Base-by-base conservation (phyloP, 2,329 filamentous ascomycete genomes). In the Paracoccidioides brasiliensis region DNA sequence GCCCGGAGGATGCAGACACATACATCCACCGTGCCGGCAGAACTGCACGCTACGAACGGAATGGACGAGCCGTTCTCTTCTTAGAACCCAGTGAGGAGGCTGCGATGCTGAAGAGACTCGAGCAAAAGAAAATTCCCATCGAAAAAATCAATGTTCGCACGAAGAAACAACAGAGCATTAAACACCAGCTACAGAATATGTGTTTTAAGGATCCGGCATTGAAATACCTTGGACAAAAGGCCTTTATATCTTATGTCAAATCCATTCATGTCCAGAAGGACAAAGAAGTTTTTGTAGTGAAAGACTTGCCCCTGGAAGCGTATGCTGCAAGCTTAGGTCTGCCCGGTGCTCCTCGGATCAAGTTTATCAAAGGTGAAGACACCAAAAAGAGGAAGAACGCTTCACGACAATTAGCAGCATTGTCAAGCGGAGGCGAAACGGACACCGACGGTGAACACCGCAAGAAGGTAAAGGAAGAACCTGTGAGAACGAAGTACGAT, bases 1-100 rank as follows among this genome's bases (percentile, higher is more conserved):
- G 88, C 62, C 93, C 93, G 0, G 93, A 98, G 70, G 91, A 98
- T 69, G 86, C 88, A 3, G 93, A 97, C 65, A 98, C 93, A 0
- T 98, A 98, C 66, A 97, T 98, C 62, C 93, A 98, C 72, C 83
- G 93, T 57, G 91, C 96, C 4, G 93, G 93, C 1, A 82, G 93
- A 35, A 97, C 93, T 15, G 93, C 93, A n/a, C 82, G 91, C 28
- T 97, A 94, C 69, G 85, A 96, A 64, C 85, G 86, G 60, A 82
- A 88, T 54, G 93, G 93, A 6, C 83, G 85, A 42, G 91, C 93
- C 0, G 88, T 97, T 0, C 71, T 98, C 0, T 96, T 98, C 69
- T 74, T 98, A 0, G 89, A 95, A 55, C 91, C 93, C 0, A 93
- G 83, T 62, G 94, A 98, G 70, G 91, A 96, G 68, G 79, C 83